Conservation (phyloP, 2,329 filamentous ascomycete species). For the Aplosporella prunicola region DNA sequence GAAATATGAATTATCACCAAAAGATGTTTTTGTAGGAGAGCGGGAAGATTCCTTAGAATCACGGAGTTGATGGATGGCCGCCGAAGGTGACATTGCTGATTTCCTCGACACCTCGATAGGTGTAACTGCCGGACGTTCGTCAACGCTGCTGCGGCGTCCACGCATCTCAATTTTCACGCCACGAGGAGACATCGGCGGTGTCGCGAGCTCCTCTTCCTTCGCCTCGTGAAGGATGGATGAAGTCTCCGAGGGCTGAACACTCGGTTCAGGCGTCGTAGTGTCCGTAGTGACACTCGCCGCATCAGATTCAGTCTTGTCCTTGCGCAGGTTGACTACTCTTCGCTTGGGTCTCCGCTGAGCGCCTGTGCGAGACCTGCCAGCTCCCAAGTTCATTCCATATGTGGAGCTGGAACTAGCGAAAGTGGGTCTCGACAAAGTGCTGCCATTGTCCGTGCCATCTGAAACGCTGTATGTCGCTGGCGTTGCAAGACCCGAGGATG, state of each 20-base stretch:
- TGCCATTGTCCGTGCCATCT: conserved; percentile 43
- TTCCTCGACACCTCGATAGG: conserved; percentile 2
- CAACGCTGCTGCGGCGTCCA: conserved; percentile 8
- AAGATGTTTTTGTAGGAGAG: too few species aligned
- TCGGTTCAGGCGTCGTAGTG: conserved; percentile 40
- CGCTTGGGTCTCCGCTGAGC: conserved; percentile 71
- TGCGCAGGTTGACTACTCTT: conserved; percentile 71
- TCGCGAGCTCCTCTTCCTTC: conserved; percentile 20
- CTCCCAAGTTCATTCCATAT: conserved; percentile 53
- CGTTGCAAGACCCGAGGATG: conserved; percentile 25
- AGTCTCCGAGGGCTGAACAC: conserved; percentile 51
- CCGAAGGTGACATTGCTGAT: conserved; percentile 1
- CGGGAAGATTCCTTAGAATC: neutral
- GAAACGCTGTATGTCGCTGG: conserved; percentile 15
- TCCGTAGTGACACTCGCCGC: conserved; percentile 43
- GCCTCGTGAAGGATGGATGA: conserved; percentile 27
- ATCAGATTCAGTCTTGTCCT: conserved; percentile 43
- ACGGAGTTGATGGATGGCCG: conserved; percentile 1
- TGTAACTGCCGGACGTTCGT: too few species aligned
- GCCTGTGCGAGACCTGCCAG: conserved; percentile 50
- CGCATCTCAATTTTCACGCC: conserved; percentile 15
- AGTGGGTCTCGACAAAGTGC: conserved; percentile 55
- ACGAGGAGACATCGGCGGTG: conserved; percentile 25
- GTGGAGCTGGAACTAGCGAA: conserved; percentile 53
- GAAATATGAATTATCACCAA: too few species aligned